Evolutionary conservation across 345 rosid species (phyloP).

Genomic region (Populus alba): DNA sequence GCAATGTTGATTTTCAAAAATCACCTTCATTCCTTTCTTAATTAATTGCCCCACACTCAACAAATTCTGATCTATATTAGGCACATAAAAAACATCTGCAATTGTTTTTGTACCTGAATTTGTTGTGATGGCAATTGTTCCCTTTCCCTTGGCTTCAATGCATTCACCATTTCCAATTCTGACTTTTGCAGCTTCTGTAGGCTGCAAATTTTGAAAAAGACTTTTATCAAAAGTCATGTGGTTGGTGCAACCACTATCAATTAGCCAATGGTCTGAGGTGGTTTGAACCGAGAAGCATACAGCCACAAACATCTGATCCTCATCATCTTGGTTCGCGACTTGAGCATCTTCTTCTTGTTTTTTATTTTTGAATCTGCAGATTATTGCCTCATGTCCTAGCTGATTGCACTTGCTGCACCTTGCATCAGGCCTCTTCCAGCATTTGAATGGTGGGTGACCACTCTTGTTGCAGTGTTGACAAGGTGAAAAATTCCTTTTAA

Average conservation of each 20-base stretch:
- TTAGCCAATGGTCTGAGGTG: not conserved
- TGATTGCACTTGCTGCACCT: no score
- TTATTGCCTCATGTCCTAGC: no score
- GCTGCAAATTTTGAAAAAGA: not conserved
- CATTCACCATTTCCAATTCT: not conserved
- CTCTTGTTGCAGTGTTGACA: no score
- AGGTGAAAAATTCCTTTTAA: no score
- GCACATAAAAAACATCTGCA: constrained; percentile 6
- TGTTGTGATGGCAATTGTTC: not conserved
- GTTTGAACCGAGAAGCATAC: no score
- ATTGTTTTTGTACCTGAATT: not conserved
- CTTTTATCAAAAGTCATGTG: not conserved
- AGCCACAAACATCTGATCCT: no score
- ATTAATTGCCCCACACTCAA: constrained; percentile 16
- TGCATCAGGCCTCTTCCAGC: no score
- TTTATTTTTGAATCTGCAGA: no score
- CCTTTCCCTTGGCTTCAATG: not conserved
- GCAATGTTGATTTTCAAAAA: constrained; percentile 4
- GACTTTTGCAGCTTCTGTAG: not conserved
- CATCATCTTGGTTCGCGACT: no score
- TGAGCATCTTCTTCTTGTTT: no score
- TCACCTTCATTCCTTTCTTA: not conserved
- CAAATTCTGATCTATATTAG: constrained; percentile 3
- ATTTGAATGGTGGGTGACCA: no score
- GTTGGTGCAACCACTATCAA: not conserved